These are phyloP conservation scores for Herpetospermum pedunculosum DNA, from an alignment of 306 rosid species.

Conservation along the genomic window DNA sequence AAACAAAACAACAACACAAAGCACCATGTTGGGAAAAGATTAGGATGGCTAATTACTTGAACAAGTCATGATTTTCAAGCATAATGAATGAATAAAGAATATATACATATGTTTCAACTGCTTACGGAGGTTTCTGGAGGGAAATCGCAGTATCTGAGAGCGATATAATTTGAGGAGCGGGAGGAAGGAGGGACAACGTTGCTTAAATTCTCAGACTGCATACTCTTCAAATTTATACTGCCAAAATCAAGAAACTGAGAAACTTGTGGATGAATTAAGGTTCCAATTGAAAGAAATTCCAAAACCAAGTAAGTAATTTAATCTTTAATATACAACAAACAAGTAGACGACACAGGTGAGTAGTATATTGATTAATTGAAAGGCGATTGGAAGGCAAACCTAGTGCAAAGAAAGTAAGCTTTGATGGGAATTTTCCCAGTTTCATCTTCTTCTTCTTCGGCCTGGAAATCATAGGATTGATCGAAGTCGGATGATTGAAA, in stretches of 20 bases:
- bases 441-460: conserved; percentile 24
- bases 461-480: conserved; percentile 12
- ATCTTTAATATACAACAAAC: no score
- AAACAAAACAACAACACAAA: not conserved
- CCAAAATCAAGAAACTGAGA: conserved; percentile 82
- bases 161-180: conserved; percentile 77
- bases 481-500: conserved; percentile 29
- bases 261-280: not conserved
- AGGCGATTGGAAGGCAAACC: conserved; percentile 24
- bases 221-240: conserved; percentile 92
- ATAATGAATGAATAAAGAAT: conserved; percentile 2
- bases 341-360: no score
- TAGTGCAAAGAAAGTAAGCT: conserved; percentile 83
- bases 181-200: conserved; percentile 77
- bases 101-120: conserved; percentile 8
- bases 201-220: conserved; percentile 71
- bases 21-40: not conserved
- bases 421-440: conserved; percentile 57
- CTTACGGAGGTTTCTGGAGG: conserved; percentile 44
- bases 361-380: no score
- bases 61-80: not conserved
- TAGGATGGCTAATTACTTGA: not conserved
- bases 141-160: conserved; percentile 61
- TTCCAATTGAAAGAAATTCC: not conserved
- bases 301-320: not conserved